These are phyloP conservation scores for Aspergillus sp. DNA, from an alignment of 2,329 filamentous ascomycete genomes.

Conservation along the genomic window DNA sequence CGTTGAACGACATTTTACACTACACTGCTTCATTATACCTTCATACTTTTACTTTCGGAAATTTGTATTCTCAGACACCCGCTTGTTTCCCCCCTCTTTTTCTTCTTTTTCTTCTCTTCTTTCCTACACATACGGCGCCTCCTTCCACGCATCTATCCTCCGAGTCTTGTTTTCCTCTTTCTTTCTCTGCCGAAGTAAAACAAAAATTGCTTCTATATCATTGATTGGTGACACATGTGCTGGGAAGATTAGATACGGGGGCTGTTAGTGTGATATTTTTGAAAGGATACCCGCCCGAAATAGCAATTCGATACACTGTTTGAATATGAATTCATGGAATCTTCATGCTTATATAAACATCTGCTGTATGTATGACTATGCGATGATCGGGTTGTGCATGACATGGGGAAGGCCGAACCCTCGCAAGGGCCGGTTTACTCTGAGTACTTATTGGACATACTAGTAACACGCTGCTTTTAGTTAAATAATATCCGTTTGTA, in stretches of 20 bases:
- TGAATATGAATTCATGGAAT: background rate
- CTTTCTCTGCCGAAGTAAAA: background rate
- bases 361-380: background rate
- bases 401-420: background rate
- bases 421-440: no score
- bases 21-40: slow-evolving; percentile 2
- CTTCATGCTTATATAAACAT: background rate
- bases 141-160: background rate
- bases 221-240: slow-evolving; percentile 1
- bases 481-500: no score
- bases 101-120: slow-evolving; percentile 3
- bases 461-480: background rate
- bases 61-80: slow-evolving; percentile 6
- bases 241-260: slow-evolving; percentile 2
- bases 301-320: background rate
- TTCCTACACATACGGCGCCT: background rate
- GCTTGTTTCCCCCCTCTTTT: background rate
- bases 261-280: slow-evolving; percentile 2
- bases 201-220: slow-evolving; percentile 1
- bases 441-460: background rate
- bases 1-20: background rate
- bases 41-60: slow-evolving; percentile 1
- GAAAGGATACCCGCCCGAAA: slow-evolving; percentile 8
- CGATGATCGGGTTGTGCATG: background rate
- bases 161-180: background rate